phyloP scores from a whole-genome alignment of 371 early-diverging fungal genomes.

The Apophysomyces variabilis region DNA sequence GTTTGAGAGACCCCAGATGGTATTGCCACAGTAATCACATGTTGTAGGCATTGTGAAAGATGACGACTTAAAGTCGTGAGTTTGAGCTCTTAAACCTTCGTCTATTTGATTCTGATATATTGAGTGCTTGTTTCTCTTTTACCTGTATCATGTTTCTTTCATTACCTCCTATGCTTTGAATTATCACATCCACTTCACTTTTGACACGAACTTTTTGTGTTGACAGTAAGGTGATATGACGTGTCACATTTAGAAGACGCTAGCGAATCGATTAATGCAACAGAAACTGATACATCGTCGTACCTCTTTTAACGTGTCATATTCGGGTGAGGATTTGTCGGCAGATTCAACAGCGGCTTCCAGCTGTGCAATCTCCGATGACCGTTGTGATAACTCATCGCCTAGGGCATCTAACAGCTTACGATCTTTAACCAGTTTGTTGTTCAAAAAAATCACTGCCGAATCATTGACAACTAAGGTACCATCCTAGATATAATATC shows the following conservation, averaged over 20 bases:
- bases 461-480: constrained; percentile 58
- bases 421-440: constrained; percentile 63
- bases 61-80: constrained; percentile 75
- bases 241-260: constrained; percentile 52
- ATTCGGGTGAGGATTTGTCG: constrained; percentile 34
- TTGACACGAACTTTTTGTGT: constrained; percentile 55
- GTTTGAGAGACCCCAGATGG: constrained; percentile 79
- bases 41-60: constrained; percentile 83
- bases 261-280: constrained; percentile 12
- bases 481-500: constrained; percentile 41
- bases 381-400: constrained; percentile 50
- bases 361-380: constrained; percentile 29
- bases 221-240: constrained; percentile 56
- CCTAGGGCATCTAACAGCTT: constrained; percentile 47
- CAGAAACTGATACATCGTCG: background rate
- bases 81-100: constrained; percentile 48
- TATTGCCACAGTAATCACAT: constrained; percentile 78
- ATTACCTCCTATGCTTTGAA: constrained; percentile 63
- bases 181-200: constrained; percentile 62
- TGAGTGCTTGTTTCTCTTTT: background rate
- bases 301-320: constrained; percentile 44
- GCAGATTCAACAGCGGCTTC: constrained; percentile 19
- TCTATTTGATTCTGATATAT: constrained; percentile 29
- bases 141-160: too few relatives aligned
- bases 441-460: constrained; percentile 62